Percentiles rank a stretch among this genome's conserved stretches.
These are phyloP conservation scores for Suillus plorans DNA, from an alignment of 768 basidiomycete genomes.

Conservation along the genomic window DNA sequence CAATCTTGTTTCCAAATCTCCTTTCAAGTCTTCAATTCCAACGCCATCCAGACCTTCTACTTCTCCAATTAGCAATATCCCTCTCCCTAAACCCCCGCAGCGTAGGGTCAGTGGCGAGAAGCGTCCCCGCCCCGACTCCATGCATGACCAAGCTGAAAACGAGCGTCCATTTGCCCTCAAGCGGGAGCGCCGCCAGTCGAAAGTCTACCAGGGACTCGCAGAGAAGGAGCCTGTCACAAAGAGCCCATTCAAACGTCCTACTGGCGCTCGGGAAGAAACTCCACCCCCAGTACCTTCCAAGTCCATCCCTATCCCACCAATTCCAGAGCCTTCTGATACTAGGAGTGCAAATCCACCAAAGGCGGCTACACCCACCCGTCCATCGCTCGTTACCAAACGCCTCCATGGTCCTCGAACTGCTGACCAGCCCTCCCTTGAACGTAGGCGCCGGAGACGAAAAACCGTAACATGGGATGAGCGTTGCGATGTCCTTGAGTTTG, in stretches of 20 bases:
- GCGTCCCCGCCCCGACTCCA: conserved; percentile 67
- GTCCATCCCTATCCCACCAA: conserved; percentile 28
- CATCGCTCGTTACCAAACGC: conserved; percentile 69
- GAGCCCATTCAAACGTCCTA: conserved; percentile 66
- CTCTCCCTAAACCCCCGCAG: conserved; percentile 15
- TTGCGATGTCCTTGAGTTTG: conserved; percentile 83
- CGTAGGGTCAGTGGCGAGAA: conserved; percentile 76
- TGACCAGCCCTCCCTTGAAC: conserved; percentile 30
- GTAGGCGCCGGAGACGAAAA: conserved; percentile 59
- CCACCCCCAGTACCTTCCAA: conserved; percentile 31
- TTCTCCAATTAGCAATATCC: conserved; percentile 13
- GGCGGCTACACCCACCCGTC: conserved; percentile 42
- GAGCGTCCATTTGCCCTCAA: conserved; percentile 71
- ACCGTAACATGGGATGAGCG: conserved; percentile 79
- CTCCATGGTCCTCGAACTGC: conserved; percentile 75
- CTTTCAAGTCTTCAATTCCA: conserved; percentile 71
- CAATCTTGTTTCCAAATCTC: conserved; percentile 83
- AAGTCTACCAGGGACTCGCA: conserved; percentile 68
- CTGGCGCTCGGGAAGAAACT: conserved; percentile 27
- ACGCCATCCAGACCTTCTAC: conserved; percentile 37
- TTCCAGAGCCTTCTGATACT: conserved; percentile 41
- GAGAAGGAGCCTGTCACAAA: conserved; percentile 79
- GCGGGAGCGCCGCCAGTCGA: conserved; percentile 72
- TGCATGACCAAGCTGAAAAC: conserved; percentile 71
- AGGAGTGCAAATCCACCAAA: conserved; percentile 16